phyloP scores from a whole-genome alignment of 495 filamentous ascomycete genomes.

The Penicillium canariense region DNA sequence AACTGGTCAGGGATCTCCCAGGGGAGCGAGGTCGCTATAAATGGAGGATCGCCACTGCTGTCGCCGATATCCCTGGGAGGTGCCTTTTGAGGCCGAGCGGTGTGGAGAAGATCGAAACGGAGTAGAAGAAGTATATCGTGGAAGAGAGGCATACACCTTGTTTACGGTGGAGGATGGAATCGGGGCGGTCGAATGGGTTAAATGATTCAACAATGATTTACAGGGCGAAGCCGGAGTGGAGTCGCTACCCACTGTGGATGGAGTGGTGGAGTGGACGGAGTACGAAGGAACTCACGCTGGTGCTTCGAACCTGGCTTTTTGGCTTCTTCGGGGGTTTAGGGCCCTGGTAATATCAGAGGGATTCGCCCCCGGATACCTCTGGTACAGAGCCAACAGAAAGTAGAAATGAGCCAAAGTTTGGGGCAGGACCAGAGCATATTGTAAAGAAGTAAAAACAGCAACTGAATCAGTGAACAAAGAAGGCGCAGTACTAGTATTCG shows the following conservation, averaged over 20 bases:
- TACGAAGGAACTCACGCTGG: constrained; percentile 13
- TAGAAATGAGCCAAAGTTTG: neutral
- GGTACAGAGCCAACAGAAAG: neutral
- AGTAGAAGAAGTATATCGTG: neutral
- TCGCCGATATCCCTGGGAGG: constrained; percentile 3
- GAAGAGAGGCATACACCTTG: neutral
- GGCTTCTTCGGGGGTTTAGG: too few relatives aligned
- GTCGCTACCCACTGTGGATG: constrained; percentile 4
- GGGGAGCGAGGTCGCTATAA: constrained; percentile 8
- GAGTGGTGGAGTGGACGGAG: constrained; percentile 7
- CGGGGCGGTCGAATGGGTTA: neutral
- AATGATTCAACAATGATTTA: constrained; percentile 1
- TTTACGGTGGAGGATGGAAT: neutral
- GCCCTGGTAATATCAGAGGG: neutral
- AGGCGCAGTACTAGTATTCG: neutral
- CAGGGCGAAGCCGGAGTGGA: neutral
- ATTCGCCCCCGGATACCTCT: neutral
- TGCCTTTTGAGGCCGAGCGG: constrained; percentile 16
- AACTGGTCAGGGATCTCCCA: constrained; percentile 5
- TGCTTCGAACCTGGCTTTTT: constrained; percentile 16
- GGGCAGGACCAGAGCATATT: neutral
- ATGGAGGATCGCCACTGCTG: constrained; percentile 1
- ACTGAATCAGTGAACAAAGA: constrained; percentile 2
- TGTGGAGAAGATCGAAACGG: neutral
- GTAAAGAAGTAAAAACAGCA: constrained; percentile 17